Evolutionary conservation across 768 basidiomycete species (phyloP).

Genomic region (Tulasnella sp.): DNA sequence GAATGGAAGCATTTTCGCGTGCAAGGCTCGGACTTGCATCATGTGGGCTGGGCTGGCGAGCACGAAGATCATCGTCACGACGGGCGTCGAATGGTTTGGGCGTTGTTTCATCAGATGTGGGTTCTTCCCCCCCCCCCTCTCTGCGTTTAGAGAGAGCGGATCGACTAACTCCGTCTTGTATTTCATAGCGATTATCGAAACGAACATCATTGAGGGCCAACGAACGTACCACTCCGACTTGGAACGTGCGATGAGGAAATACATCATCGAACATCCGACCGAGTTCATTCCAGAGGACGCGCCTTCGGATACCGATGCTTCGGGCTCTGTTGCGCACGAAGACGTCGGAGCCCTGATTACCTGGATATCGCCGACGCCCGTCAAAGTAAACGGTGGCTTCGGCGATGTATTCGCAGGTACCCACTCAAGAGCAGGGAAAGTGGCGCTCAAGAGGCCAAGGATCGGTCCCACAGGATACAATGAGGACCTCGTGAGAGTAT

Average conservation of each 20-base stretch:
- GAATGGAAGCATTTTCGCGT: slow-evolving; percentile 82
- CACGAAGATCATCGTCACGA: slow-evolving; percentile 76
- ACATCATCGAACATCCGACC: slow-evolving; percentile 80
- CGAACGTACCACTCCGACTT: slow-evolving; percentile 77
- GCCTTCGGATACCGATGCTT: slow-evolving; percentile 43
- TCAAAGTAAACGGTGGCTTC: too few relatives aligned
- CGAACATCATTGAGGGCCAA: slow-evolving; percentile 84
- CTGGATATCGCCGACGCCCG: too few relatives aligned
- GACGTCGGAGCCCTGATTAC: too few relatives aligned
- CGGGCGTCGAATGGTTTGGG: slow-evolving; percentile 92
- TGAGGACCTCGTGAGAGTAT: too few relatives aligned
- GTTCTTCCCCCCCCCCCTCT: slow-evolving; percentile 13
- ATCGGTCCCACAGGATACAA: too few relatives aligned
- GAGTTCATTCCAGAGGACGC: slow-evolving; percentile 81
- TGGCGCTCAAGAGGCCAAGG: too few relatives aligned
- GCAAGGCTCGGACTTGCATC: slow-evolving; percentile 90
- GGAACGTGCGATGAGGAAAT: slow-evolving; percentile 74
- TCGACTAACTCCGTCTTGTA: background rate
- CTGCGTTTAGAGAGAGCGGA: background rate
- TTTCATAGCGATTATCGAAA: slow-evolving; percentile 79
- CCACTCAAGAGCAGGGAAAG: too few relatives aligned
- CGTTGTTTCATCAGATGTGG: slow-evolving; percentile 92
- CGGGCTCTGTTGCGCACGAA: too few relatives aligned
- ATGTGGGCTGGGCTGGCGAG: slow-evolving; percentile 83
- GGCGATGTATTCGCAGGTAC: too few relatives aligned